Percentiles rank a stretch among this genome's conserved stretches.
phyloP scores from a whole-genome alignment of 768 basidiomycete genomes.

The Tylopilus plumbeoviolaceoides region DNA sequence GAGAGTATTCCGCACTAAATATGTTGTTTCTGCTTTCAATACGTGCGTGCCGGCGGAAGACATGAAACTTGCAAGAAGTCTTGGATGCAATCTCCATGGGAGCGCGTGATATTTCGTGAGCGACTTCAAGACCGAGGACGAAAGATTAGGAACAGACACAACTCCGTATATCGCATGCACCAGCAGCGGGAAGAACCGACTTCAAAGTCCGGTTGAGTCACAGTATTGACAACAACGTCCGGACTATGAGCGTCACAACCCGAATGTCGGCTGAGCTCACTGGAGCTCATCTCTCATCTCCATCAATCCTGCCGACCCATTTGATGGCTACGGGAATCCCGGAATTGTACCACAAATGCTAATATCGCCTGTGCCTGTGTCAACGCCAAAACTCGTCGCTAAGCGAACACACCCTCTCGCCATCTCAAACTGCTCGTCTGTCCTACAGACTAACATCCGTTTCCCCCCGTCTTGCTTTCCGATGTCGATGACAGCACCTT shows the following conservation, averaged over 20 bases:
- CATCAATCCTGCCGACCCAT: neutral
- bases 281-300: neutral
- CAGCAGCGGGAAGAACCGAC: too few species aligned
- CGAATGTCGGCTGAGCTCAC: too few species aligned
- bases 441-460: slow-evolving; percentile 56
- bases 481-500: slow-evolving; percentile 47
- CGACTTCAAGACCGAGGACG: too few species aligned
- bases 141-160: neutral
- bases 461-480: slow-evolving; percentile 28
- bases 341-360: neutral
- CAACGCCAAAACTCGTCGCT: slow-evolving; percentile 15
- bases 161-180: neutral
- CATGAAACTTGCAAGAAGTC: neutral
- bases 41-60: neutral
- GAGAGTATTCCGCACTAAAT: neutral
- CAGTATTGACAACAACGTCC: too few species aligned
- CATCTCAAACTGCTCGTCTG: slow-evolving; percentile 61
- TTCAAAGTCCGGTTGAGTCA: too few species aligned
- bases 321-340: neutral
- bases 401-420: slow-evolving; percentile 37
- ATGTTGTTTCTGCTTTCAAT: neutral
- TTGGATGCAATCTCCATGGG: neutral
- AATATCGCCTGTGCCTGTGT: neutral
- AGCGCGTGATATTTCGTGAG: neutral
- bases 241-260: too few species aligned